Base-by-base conservation (phyloP, 78 protist species). In the Dictyostelium purpureum region DNA sequence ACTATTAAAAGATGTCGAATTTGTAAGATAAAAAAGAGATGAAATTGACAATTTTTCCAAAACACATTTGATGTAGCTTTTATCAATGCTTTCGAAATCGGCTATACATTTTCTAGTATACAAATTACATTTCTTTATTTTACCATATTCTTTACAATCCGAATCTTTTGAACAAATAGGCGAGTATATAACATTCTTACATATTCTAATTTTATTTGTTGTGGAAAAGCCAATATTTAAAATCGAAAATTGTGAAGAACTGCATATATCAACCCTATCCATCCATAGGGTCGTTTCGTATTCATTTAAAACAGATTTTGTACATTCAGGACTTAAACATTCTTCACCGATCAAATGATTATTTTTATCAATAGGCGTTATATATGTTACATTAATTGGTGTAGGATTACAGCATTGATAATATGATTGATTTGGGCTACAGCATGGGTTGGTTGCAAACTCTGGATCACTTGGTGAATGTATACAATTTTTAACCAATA, bases 371-470 rank as follows among this genome's bases (percentile, higher is more conserved):
- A 63, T 26, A 33, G 16, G 33, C 14, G 31, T n/a, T 2, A 28
- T 28, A 16, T 63, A 24, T 63, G 71, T 31, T 5, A 63, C 40
- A 26, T 24, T 26, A 14, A 63, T 24, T 0, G 18, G 7, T 2
- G 71, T 33, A 16, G 71, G 71, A 63, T 63, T 63, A 63, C 71
- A 63, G 33, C 71, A 63, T 33, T 33, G 71, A 63, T 63, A 63
- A 63, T 63, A 63, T 63, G 38, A 18, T 6, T 18, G 45, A 33
- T 12, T 11, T 63, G 28, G n/a, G 5, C n/a, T 11, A 63, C 71
- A 63, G 33, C 71, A 63, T 63, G 71, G 71, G 18, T 63, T 42
- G 0, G 24, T 12, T 31, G 2, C 0, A 0, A 0, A 63, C 18
- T 31, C 43, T 63, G 71, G 71, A 63, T 63, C 71, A 4, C 24